Evolutionary conservation across 768 basidiomycete species (phyloP).

Genomic region (Pulveroboletus sp.): DNA sequence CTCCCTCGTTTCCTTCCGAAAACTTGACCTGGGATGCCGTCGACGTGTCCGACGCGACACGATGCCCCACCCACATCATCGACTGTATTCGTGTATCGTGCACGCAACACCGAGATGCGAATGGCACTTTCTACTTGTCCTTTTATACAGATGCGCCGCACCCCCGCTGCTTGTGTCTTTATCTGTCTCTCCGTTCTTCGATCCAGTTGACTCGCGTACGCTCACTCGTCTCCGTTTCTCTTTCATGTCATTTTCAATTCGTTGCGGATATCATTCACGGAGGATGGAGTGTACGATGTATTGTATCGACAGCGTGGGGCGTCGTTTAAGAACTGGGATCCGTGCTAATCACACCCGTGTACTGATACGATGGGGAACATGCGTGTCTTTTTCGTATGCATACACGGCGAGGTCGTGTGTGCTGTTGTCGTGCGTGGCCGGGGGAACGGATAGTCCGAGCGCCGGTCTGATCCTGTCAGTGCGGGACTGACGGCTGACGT

Average conservation of each 20-base stretch:
- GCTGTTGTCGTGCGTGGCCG: no score
- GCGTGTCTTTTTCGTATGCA: no score
- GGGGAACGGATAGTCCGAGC: no score
- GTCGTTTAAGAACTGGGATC: no score
- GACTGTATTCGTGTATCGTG: neutral
- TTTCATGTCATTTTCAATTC: neutral
- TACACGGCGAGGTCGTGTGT: no score
- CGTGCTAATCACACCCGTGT: no score
- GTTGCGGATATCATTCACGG: neutral
- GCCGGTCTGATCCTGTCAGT: no score
- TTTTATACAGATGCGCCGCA: conserved; percentile 7
- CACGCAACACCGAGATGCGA: neutral
- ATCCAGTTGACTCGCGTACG: neutral
- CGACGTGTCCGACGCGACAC: neutral
- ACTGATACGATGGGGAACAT: no score
- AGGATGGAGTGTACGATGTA: conserved; percentile 4
- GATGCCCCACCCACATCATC: conserved; percentile 1
- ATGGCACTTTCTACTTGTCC: neutral
- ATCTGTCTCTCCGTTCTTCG: neutral
- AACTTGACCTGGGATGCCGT: neutral
- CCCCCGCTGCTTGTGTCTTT: neutral
- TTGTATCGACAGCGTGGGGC: no score
- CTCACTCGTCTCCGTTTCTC: no score
- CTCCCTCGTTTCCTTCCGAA: neutral
- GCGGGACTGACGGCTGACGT: no score